Percentiles rank a stretch among this genome's conserved stretches.
phyloP scores from a whole-genome alignment of 805 yeast species.

The Wickerhamomyces ciferrii region DNA sequence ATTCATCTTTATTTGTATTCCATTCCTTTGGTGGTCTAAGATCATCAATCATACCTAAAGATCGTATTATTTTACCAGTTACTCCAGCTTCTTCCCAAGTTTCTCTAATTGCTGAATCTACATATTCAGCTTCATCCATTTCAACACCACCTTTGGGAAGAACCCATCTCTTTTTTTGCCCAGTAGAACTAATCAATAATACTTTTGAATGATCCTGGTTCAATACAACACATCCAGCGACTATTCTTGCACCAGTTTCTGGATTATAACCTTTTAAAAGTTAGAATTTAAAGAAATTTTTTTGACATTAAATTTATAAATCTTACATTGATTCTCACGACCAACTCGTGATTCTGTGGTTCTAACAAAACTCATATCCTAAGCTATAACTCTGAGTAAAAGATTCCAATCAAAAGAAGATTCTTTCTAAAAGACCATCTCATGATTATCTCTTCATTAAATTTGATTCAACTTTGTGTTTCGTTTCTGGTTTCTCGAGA shows the following conservation, averaged over 20 bases:
- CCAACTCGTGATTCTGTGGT: slow-evolving; percentile 10
- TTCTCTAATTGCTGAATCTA: slow-evolving; percentile 61
- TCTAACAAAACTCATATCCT: not conserved
- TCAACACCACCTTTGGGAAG: slow-evolving; percentile 97
- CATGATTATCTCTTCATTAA: too few relatives aligned
- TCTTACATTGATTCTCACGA: slow-evolving; percentile 23
- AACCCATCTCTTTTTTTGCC: slow-evolving; percentile 71
- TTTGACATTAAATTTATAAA: not conserved
- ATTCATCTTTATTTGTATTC: slow-evolving; percentile 23
- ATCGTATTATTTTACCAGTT: slow-evolving; percentile 50
- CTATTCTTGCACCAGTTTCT: slow-evolving; percentile 72
- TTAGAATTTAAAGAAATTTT: not conserved
- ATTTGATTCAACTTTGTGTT: too few relatives aligned
- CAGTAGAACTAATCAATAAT: slow-evolving; percentile 73
- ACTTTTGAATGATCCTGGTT: slow-evolving; percentile 53
- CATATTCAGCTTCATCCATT: slow-evolving; percentile 52
- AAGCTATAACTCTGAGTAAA: not conserved
- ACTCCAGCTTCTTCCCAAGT: slow-evolving; percentile 99
- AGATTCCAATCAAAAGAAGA: too few relatives aligned
- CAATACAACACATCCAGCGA: slow-evolving; percentile 87
- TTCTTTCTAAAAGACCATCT: too few relatives aligned
- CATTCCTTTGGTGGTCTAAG: slow-evolving; percentile 42
- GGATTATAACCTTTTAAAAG: slow-evolving; percentile 41
- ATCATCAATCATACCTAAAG: slow-evolving; percentile 67
- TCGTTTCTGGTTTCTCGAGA: too few relatives aligned